phyloP scores from a whole-genome alignment of 331 rosid genomes.

The Quercus lobata region DNA sequence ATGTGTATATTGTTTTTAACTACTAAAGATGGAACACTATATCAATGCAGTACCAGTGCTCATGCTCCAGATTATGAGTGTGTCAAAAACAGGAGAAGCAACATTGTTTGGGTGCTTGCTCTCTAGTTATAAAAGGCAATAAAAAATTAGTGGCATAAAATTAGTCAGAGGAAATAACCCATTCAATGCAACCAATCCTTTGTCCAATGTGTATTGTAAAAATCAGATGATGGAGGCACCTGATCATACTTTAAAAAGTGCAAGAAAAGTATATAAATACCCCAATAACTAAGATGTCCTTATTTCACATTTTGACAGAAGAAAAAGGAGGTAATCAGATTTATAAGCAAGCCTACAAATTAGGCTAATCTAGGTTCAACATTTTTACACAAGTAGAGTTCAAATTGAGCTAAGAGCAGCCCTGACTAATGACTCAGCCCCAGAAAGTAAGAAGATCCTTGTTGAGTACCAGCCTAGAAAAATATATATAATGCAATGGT shows the following conservation, averaged over 20 bases:
- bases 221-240: neutral
- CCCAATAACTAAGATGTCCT: no score
- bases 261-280: no score
- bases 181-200: neutral
- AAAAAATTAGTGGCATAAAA: neutral
- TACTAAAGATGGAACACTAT: neutral
- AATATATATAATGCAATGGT: neutral
- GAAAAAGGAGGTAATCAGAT: neutral
- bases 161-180: neutral
- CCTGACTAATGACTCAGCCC: neutral
- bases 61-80: slow-evolving; percentile 7
- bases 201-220: neutral
- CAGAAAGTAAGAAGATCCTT: neutral
- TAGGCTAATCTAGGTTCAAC: neutral
- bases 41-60: neutral
- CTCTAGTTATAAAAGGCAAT: neutral
- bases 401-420: neutral
- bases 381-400: neutral
- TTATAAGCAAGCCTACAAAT: neutral
- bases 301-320: no score
- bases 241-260: neutral
- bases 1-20: neutral
- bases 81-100: slow-evolving; percentile 2
- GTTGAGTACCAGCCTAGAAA: neutral
- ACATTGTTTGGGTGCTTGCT: neutral